Evolutionary conservation across 2,329 filamentous ascomycete species (phyloP).

Genomic region (Paradendryphiella salina): DNA sequence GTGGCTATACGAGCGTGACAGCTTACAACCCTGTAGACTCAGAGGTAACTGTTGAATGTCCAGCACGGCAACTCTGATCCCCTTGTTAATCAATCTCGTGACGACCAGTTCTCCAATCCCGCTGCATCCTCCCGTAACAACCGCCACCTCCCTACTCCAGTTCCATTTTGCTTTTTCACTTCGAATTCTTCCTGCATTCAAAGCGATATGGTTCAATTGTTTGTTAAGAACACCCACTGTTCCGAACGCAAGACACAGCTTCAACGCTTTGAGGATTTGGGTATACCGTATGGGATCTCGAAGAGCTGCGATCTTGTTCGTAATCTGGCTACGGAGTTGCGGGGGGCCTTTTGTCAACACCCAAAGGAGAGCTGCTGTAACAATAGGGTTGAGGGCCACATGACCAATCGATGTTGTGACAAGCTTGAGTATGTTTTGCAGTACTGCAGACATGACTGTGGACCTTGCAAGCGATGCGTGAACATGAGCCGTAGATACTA

Average conservation of each 20-base stretch:
- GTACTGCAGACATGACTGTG: constrained; percentile 24
- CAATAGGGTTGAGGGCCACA: constrained; percentile 36
- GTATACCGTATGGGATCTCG: constrained; percentile 28
- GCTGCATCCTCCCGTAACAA: constrained; percentile 45
- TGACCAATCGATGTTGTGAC: constrained; percentile 26
- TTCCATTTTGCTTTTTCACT: constrained; percentile 44
- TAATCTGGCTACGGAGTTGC: constrained; percentile 27
- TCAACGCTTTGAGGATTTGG: constrained; percentile 31
- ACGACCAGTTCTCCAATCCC: constrained; percentile 44
- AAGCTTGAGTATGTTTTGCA: constrained; percentile 23
- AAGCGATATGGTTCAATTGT: constrained; percentile 37
- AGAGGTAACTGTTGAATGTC: constrained; percentile 40
- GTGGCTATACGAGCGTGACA: not conserved
- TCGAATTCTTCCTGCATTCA: constrained; percentile 47
- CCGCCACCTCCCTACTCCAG: constrained; percentile 41
- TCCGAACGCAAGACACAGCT: constrained; percentile 41
- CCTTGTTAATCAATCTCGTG: constrained; percentile 29
- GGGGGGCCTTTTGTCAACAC: constrained; percentile 39
- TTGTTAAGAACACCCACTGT: constrained; percentile 34
- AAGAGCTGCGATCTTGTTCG: constrained; percentile 25
- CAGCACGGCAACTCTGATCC: constrained; percentile 40
- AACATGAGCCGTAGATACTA: not conserved
- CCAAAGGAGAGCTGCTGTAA: constrained; percentile 38
- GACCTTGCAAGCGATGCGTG: not conserved
- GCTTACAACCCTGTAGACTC: constrained; percentile 34